Evolutionary conservation across 2,329 filamentous ascomycete species (phyloP).

Genomic region (Keithomyces neogunnii): DNA sequence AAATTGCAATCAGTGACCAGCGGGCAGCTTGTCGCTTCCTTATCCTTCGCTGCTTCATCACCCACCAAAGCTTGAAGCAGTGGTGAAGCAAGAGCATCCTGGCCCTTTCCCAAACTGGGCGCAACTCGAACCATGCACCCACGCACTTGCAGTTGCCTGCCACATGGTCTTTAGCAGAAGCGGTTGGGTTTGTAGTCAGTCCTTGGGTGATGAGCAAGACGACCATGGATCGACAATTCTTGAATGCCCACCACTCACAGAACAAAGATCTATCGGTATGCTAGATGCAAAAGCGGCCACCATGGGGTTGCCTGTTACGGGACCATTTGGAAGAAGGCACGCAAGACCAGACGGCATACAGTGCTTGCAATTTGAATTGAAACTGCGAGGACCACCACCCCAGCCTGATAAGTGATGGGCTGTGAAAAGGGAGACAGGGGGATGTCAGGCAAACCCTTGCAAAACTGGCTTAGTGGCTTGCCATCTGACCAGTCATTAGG

Average conservation of each 20-base stretch:
- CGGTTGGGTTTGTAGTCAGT: no score
- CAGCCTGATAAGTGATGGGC: background rate
- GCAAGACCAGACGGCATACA: background rate
- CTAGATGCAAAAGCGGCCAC: background rate
- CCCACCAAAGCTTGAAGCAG: background rate
- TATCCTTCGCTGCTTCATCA: background rate
- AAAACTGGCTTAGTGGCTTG: conserved; percentile 10
- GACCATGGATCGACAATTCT: background rate
- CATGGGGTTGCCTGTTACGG: background rate
- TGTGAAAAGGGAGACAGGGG: background rate
- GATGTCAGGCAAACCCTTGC: background rate
- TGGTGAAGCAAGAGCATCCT: background rate
- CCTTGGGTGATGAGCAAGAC: no score
- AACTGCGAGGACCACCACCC: background rate
- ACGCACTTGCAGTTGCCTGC: background rate
- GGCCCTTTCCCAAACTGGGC: background rate
- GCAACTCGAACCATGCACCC: background rate
- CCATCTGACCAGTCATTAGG: conserved; percentile 18
- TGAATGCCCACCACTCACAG: background rate
- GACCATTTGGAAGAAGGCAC: background rate
- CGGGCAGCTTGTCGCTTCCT: background rate
- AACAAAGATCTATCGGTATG: background rate
- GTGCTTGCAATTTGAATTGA: conserved; percentile 1
- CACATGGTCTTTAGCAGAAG: background rate
- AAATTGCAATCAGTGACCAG: background rate